Percentiles rank a stretch among this genome's conserved stretches.
Evolutionary conservation across 257 asterid genomes (phyloP).

Genomic region (Leptodermis oblonga): DNA sequence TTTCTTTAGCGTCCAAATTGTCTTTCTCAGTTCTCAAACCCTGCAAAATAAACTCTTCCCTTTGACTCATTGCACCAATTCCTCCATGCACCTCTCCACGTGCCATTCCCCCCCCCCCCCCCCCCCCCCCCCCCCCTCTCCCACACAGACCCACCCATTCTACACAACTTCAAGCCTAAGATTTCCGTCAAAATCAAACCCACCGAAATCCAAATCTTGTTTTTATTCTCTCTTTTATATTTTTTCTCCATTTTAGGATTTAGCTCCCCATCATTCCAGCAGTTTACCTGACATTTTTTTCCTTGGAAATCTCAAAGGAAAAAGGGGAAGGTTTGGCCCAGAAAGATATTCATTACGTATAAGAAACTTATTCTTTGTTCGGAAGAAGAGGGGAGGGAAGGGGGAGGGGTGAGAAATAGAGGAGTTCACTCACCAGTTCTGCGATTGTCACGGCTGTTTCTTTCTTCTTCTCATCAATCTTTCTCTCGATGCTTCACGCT

Average conservation of each 20-base stretch:
- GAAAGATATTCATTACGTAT: background rate
- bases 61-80: constrained; percentile 4
- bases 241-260: too few species aligned
- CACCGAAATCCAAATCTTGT: too few species aligned
- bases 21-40: background rate
- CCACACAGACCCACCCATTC: too few species aligned
- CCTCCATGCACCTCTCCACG: constrained; percentile 28
- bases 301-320: background rate
- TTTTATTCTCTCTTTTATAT: background rate
- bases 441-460: constrained; percentile 14
- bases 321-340: too few species aligned
- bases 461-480: constrained; percentile 18
- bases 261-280: background rate
- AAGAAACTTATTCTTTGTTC: background rate
- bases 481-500: constrained; percentile 8
- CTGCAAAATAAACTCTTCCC: background rate
- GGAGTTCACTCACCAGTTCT: constrained; percentile 19
- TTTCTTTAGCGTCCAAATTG: too few species aligned
- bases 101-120: constrained; percentile 11
- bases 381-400: background rate
- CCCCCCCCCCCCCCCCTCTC: too few species aligned
- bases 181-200: background rate
- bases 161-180: constrained; percentile 6
- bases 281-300: constrained; percentile 1
- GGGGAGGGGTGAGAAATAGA: constrained; percentile 9